Evolutionary conservation across 2,329 filamentous ascomycete species (phyloP).

Genomic region (Paraconiothyrium brasiliense): DNA sequence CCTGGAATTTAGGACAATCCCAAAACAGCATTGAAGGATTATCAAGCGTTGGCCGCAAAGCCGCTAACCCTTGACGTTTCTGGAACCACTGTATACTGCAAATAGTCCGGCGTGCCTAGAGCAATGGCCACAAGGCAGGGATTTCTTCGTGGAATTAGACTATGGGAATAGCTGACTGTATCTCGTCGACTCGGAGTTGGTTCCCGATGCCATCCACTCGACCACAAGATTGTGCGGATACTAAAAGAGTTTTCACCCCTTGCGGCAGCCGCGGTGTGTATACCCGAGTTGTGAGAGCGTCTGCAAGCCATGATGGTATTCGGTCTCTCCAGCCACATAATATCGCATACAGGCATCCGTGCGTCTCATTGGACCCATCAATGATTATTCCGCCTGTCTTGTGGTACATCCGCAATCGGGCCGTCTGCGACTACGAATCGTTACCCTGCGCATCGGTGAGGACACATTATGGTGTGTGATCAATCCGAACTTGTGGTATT

Average conservation of each 20-base stretch:
- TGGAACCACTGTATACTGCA: neutral
- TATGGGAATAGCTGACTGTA: neutral
- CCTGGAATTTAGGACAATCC: neutral
- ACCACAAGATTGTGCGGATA: neutral
- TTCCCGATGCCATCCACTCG: neutral
- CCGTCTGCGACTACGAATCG: neutral
- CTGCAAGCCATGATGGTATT: neutral
- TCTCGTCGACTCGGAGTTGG: neutral
- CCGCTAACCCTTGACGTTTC: no score
- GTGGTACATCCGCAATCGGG: neutral
- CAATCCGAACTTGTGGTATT: neutral
- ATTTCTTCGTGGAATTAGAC: neutral
- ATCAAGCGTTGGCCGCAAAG: no score
- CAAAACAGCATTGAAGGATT: neutral
- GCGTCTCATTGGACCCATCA: neutral
- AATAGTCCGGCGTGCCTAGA: neutral
- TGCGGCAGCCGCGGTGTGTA: neutral
- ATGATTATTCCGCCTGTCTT: neutral
- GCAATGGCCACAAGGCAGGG: neutral
- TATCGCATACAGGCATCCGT: neutral
- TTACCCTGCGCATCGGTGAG: neutral
- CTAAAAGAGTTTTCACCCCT: neutral
- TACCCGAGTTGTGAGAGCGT: neutral
- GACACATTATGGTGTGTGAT: neutral
- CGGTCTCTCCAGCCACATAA: neutral